These are phyloP conservation scores for Lichtheimia corymbifera DNA, from an alignment of 371 early-diverging fungal species.

Conservation along the genomic window DNA sequence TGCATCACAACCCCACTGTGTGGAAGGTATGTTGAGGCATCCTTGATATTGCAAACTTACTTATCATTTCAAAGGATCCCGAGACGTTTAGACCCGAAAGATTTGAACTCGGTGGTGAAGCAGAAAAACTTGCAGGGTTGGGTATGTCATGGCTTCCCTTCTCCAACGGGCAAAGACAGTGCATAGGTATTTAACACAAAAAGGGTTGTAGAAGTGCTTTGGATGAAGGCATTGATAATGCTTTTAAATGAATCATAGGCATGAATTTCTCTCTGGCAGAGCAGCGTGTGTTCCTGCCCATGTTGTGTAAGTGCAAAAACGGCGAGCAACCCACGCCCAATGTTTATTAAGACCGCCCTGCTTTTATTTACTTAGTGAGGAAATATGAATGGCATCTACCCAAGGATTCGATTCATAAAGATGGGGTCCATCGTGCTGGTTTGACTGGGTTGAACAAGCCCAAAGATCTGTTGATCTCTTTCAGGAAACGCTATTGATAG, in stretches of 20 bases:
- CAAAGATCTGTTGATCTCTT: constrained; percentile 28
- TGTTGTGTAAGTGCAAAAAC: constrained; percentile 35
- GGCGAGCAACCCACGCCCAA: too few relatives aligned
- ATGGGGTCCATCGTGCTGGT: constrained; percentile 4
- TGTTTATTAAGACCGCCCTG: constrained; percentile 3
- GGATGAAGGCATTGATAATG: constrained; percentile 98
- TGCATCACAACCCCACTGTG: constrained; percentile 22
- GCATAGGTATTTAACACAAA: constrained; percentile 80
- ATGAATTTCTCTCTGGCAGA: constrained; percentile 58
- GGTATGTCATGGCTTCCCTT: constrained; percentile 53
- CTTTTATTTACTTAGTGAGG: constrained; percentile 19
- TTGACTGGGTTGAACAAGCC: not conserved
- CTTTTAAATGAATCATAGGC: constrained; percentile 84
- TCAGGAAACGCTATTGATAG: constrained; percentile 22
- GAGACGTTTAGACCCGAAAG: constrained; percentile 21
- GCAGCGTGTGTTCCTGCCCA: constrained; percentile 50
- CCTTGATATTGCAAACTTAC: not conserved
- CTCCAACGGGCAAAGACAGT: constrained; percentile 50
- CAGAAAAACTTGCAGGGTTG: constrained; percentile 9
- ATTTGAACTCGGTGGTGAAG: constrained; percentile 13
- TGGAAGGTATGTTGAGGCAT: constrained; percentile 11
- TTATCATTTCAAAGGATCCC: not conserved
- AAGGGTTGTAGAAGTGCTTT: constrained; percentile 97
- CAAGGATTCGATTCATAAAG: constrained; percentile 20
- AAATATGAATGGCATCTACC: constrained; percentile 20